Evolutionary conservation across 805 yeast genomes (phyloP).

Genomic region (Wickerhamiella allomyrinae): DNA sequence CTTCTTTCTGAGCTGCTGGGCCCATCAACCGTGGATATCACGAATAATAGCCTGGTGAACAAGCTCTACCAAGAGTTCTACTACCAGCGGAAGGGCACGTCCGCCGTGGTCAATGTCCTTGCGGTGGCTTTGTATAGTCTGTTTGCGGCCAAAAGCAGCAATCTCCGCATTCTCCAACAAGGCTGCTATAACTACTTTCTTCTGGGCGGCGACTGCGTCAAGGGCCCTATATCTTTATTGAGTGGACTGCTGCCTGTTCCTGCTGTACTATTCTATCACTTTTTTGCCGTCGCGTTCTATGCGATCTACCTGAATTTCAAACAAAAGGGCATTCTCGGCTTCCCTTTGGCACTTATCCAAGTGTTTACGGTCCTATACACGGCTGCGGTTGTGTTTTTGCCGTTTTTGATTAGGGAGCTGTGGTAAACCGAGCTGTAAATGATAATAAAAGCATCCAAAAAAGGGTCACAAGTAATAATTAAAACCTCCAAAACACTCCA

Average conservation of each 20-base stretch:
- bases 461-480: too few relatives aligned
- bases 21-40: slow-evolving; percentile 39
- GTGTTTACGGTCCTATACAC: slow-evolving; percentile 53
- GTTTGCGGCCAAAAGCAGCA: slow-evolving; percentile 69
- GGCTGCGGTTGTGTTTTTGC: slow-evolving; percentile 68
- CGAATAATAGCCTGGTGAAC: slow-evolving; percentile 42
- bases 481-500: too few relatives aligned
- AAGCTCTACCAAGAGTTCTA: slow-evolving; percentile 55
- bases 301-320: slow-evolving; percentile 55
- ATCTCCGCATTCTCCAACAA: slow-evolving; percentile 54
- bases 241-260: slow-evolving; percentile 75
- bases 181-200: slow-evolving; percentile 85
- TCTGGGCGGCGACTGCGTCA: slow-evolving; percentile 68
- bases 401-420: slow-evolving; percentile 38
- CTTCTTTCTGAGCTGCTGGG: slow-evolving; percentile 49
- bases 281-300: slow-evolving; percentile 81
- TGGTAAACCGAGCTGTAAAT: neutral
- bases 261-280: slow-evolving; percentile 60
- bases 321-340: slow-evolving; percentile 47
- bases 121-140: slow-evolving; percentile 81
- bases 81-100: slow-evolving; percentile 59
- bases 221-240: slow-evolving; percentile 68
- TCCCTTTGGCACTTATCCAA: slow-evolving; percentile 60
- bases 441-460: too few relatives aligned
- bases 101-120: slow-evolving; percentile 74